A percentile compares a stretch with the other conserved stretches of the same genome.
These are phyloP conservation scores for Didymella pinodella DNA, from an alignment of 2,329 filamentous ascomycete species.

Conservation along the genomic window DNA sequence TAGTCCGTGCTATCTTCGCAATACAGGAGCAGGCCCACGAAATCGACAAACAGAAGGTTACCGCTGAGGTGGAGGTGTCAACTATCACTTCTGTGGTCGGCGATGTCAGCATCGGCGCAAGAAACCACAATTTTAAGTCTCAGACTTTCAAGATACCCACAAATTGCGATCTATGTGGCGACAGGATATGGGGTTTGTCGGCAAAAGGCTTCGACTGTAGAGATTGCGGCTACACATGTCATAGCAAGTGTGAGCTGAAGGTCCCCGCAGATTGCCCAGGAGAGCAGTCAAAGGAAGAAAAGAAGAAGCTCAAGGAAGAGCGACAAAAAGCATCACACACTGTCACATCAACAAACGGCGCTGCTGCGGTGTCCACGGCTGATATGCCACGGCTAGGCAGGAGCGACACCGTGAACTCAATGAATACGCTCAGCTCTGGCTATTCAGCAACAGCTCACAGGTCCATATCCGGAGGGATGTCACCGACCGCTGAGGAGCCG, in stretches of 20 bases:
- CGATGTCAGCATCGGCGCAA: constrained; percentile 89
- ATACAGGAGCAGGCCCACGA: constrained; percentile 87
- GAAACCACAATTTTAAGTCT: constrained; percentile 97
- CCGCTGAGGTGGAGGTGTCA: constrained; percentile 89
- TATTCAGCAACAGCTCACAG: constrained; percentile 81
- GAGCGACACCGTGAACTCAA: constrained; percentile 87
- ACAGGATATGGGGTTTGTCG: constrained; percentile 95
- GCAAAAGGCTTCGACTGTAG: constrained; percentile 96
- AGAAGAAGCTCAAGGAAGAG: constrained; percentile 88
- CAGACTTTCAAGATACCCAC: constrained; percentile 99
- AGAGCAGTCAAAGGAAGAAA: constrained; percentile 91
- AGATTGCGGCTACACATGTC: constrained; percentile 97
- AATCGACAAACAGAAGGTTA: constrained; percentile 81
- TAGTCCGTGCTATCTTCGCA: constrained; percentile 82
- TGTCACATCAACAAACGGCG: constrained; percentile 54
- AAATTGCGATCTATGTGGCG: constrained; percentile 95
- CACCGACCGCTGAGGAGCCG: constrained; percentile 62
- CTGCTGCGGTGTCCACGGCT: constrained; percentile 59
- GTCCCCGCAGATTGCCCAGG: constrained; percentile 95
- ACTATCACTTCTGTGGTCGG: constrained; percentile 92
- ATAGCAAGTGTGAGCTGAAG: constrained; percentile 99
- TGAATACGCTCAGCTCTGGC: constrained; percentile 77
- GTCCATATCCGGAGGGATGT: constrained; percentile 70
- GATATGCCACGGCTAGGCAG: constrained; percentile 75
- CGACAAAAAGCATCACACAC: constrained; percentile 80